phyloP scores from a whole-genome alignment of 805 yeast genomes.

The Candida caryicola region DNA sequence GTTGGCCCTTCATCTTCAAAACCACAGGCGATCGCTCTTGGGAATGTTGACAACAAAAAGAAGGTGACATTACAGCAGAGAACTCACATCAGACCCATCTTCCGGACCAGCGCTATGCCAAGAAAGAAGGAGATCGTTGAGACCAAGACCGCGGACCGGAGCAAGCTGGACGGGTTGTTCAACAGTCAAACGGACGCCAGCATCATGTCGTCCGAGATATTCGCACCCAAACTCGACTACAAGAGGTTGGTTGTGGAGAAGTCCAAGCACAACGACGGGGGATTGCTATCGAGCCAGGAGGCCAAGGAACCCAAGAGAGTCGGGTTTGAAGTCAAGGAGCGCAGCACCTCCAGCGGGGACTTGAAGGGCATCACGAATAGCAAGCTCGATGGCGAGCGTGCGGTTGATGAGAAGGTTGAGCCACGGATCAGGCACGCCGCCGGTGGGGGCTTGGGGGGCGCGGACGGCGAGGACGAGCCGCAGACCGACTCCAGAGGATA shows the following conservation, averaged over 20 bases:
- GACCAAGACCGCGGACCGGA: neutral
- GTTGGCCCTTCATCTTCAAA: constrained; percentile 34
- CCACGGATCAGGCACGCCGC: neutral
- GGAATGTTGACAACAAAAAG: constrained; percentile 42
- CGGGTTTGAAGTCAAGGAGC: constrained; percentile 1
- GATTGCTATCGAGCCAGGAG: constrained; percentile 5
- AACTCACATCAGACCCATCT: constrained; percentile 59
- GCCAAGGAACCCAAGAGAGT: neutral
- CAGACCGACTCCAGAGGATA: constrained; percentile 70
- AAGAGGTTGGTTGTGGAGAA: constrained; percentile 55
- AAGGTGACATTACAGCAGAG: constrained; percentile 56
- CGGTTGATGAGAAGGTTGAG: neutral
- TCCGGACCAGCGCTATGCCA: constrained; percentile 23
- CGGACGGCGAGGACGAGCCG: constrained; percentile 26
- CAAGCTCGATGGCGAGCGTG: neutral
- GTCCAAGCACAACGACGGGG: constrained; percentile 15
- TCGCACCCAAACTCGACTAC: constrained; percentile 58
- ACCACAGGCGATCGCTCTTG: constrained; percentile 5
- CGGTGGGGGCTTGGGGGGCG: neutral
- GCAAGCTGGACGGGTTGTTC: constrained; percentile 9
- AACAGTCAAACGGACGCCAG: constrained; percentile 59
- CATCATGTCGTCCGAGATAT: constrained; percentile 66
- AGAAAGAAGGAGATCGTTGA: constrained; percentile 4
- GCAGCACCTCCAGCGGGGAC: neutral
- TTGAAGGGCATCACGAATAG: neutral